Percentiles rank a stretch among this genome's conserved stretches.
Conservation (phyloP, 352 stramenopile species). For the Phytopythium helicoides region DNA sequence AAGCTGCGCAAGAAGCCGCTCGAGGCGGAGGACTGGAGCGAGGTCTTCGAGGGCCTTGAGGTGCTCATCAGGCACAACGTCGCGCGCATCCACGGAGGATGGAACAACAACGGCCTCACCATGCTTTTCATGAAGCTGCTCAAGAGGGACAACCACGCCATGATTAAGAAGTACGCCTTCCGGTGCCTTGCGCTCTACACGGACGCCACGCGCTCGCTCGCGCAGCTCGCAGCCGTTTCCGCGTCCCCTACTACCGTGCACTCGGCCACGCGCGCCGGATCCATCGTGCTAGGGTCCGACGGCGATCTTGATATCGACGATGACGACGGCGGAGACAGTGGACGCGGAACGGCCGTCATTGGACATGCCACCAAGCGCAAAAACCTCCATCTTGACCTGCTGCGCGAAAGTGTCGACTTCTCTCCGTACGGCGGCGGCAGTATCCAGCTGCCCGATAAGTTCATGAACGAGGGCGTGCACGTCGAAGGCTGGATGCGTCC, state of each 20-base stretch:
- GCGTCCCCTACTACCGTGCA: slow-evolving; percentile 28
- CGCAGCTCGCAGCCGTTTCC: slow-evolving; percentile 52
- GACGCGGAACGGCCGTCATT: slow-evolving; percentile 34
- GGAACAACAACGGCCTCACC: slow-evolving; percentile 80
- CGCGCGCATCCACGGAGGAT: slow-evolving; percentile 63
- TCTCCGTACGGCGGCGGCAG: slow-evolving; percentile 81
- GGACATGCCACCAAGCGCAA: slow-evolving; percentile 38
- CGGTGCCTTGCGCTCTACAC: slow-evolving; percentile 80
- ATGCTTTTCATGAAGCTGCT: slow-evolving; percentile 85
- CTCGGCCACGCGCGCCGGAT: slow-evolving; percentile 22
- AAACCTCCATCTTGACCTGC: slow-evolving; percentile 69
- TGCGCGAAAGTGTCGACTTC: slow-evolving; percentile 84
- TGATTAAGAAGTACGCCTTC: slow-evolving; percentile 91
- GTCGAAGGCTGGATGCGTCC: slow-evolving; percentile 85
- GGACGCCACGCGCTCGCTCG: slow-evolving; percentile 69
- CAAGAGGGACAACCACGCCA: slow-evolving; percentile 81
- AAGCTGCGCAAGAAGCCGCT: slow-evolving; percentile 79
- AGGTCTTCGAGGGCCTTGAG: slow-evolving; percentile 86
- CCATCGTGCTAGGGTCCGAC: slow-evolving; percentile 40
- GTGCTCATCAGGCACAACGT: slow-evolving; percentile 79
- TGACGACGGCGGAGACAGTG: slow-evolving; percentile 29
- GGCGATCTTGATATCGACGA: slow-evolving; percentile 47
- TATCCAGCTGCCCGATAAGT: slow-evolving; percentile 76
- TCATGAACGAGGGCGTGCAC: slow-evolving; percentile 81
- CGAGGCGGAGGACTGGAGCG: slow-evolving; percentile 86